phyloP scores from a whole-genome alignment of 495 filamentous ascomycete genomes.

The Xylaria intraflava region DNA sequence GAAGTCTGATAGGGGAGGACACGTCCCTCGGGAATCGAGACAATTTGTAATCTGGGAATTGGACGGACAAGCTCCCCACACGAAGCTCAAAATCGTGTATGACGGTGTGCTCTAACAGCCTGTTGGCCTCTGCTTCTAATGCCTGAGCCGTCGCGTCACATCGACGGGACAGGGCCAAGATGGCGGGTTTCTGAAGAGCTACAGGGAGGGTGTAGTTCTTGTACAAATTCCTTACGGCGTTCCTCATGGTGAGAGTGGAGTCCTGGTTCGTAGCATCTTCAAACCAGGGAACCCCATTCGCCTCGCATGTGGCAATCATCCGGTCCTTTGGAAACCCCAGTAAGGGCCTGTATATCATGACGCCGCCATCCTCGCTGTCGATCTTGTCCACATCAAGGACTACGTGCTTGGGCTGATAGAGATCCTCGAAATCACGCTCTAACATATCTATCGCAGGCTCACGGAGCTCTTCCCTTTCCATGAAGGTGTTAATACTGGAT shows the following conservation, averaged over 20 bases:
- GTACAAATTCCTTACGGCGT: constrained; percentile 67
- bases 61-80: constrained; percentile 36
- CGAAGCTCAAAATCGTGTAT: constrained; percentile 36
- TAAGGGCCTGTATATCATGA: constrained; percentile 69
- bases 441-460: constrained; percentile 12
- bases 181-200: constrained; percentile 59
- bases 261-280: constrained; percentile 85
- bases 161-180: constrained; percentile 49
- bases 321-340: constrained; percentile 64
- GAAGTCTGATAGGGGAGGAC: constrained; percentile 14
- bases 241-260: constrained; percentile 67
- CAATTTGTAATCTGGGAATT: constrained; percentile 28
- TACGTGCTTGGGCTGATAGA: constrained; percentile 10
- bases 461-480: constrained; percentile 1
- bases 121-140: constrained; percentile 30
- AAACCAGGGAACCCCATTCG: constrained; percentile 61
- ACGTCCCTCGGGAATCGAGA: constrained; percentile 8
- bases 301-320: constrained; percentile 65
- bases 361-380: constrained; percentile 58
- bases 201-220: constrained; percentile 53
- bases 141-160: constrained; percentile 23
- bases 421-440: constrained; percentile 20
- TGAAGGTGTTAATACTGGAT: constrained; percentile 8
- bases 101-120: constrained; percentile 22
- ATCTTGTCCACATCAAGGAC: constrained; percentile 15